phyloP scores from a whole-genome alignment of 2,329 filamentous ascomycete genomes.

The Beauveria australis region DNA sequence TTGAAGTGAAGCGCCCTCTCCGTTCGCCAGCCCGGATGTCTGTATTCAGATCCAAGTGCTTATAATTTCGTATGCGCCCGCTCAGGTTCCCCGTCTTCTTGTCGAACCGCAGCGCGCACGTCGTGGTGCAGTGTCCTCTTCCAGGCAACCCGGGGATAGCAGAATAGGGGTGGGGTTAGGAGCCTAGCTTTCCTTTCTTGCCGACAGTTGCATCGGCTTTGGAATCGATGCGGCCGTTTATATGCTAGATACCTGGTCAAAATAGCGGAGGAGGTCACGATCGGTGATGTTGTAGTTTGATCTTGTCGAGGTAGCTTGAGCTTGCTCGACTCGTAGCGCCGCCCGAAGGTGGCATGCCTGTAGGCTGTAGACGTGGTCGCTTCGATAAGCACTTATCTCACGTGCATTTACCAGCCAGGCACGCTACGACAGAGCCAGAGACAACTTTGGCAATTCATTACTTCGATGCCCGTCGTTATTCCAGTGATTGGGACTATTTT shows the following conservation, averaged over 20 bases:
- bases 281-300: not conserved
- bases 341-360: not conserved
- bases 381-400: conserved; percentile 11
- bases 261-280: not conserved
- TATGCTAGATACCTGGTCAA: not conserved
- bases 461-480: too few species aligned
- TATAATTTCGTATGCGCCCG: not conserved
- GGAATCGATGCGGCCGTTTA: not conserved
- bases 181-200: not conserved
- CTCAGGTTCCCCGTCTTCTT: not conserved
- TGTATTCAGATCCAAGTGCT: too few species aligned
- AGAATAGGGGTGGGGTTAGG: not conserved
- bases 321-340: not conserved
- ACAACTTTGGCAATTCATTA: not conserved
- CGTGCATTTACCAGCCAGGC: not conserved
- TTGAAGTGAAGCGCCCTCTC: not conserved
- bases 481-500: too few species aligned
- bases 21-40: too few species aligned
- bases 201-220: not conserved
- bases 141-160: not conserved
- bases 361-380: conserved; percentile 7
- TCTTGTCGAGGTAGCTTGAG: not conserved
- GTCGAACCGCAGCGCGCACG: not conserved
- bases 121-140: not conserved
- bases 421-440: not conserved